Evolutionary conservation across 306 rosid species (phyloP).

Genomic region (Crotalaria pallida): DNA sequence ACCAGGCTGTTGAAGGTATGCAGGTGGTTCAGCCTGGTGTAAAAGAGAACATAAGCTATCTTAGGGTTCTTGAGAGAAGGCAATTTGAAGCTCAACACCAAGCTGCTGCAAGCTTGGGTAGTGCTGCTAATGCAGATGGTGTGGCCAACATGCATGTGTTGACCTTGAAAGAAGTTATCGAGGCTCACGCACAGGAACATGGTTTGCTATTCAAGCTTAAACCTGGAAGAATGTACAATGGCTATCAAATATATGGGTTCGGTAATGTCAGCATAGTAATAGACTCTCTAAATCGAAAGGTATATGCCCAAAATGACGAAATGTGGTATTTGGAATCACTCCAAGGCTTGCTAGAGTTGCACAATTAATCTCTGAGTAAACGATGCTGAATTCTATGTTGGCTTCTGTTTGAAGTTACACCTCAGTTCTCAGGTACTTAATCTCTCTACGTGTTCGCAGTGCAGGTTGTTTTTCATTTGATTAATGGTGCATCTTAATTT

Average conservation of each 20-base stretch:
- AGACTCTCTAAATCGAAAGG: conserved; percentile 54
- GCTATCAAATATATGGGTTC: conserved; percentile 76
- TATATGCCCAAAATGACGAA: conserved; percentile 72
- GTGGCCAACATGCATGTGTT: conserved; percentile 40
- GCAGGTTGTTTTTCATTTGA: not conserved
- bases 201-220: conserved; percentile 70
- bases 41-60: no score
- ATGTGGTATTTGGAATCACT: conserved; percentile 66
- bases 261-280: conserved; percentile 71
- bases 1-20: no score
- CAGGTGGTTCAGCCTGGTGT: no score
- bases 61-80: no score
- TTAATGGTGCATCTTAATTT: not conserved
- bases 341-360: conserved; percentile 63
- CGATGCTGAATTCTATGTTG: conserved; percentile 26
- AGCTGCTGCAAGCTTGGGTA: conserved; percentile 48
- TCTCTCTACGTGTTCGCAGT: conserved; percentile 3
- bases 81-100: no score
- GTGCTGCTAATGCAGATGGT: conserved; percentile 45
- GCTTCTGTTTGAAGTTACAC: not conserved
- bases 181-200: conserved; percentile 69
- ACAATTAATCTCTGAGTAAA: conserved; percentile 38
- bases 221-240: conserved; percentile 76
- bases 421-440: conserved; percentile 19
- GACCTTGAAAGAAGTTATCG: conserved; percentile 81